Base-by-base conservation (phyloP, 2,329 filamentous ascomycete species). In the Pleurostoma richardsiae region DNA sequence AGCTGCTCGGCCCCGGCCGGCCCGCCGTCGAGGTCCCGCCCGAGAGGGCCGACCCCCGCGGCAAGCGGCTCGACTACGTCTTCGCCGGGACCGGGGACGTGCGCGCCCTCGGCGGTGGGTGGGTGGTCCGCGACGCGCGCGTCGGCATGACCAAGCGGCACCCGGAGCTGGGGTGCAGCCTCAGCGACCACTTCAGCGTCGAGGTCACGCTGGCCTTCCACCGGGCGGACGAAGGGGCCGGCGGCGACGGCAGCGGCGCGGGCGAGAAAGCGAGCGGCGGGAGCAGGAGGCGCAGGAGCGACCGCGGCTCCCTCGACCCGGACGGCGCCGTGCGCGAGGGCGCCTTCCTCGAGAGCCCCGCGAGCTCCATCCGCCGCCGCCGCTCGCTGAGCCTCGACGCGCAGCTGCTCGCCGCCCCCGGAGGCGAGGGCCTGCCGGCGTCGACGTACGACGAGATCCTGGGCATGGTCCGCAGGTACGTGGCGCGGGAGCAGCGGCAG, bases 141-240 rank as follows among this genome's bases (percentile, higher is more conserved):
- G 86, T 99, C 2, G 85, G 86, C 49, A 90, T 96, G 82, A 85
- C 82, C 26, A 79, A 86, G 61, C 83, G 88, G 7, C 91, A 96
- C 65, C 88, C 90, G 0, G 80, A 79, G 2, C 74, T 96, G 2
- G 77, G 82, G 52, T 96, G 90, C 68, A 95, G 90, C 1, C 75
- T 97, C 29, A 96, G 90, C 56, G 92, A 99, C 61, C 94, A 97
- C 64, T 97, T 96, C 64, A 90, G 89, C 27, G 86, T 97, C 45
- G 86, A 92, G 62, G 84, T 88, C 5, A 90, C 88, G 0, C 74
- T 97, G 7, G 67, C 70, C 4, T 74, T 78, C 10, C 70, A 76
- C 53, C 61, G 10, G 10, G 38, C 33, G 28, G 38, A 39, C 3
- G 40, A 10, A 26, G 42, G 30, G 4, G 41, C 26, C 40, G 45